A percentile compares a stretch with the other conserved stretches of the same genome.
Evolutionary conservation across 495 filamentous ascomycete genomes (phyloP).

Genomic region (Aeminium ludgeri): DNA sequence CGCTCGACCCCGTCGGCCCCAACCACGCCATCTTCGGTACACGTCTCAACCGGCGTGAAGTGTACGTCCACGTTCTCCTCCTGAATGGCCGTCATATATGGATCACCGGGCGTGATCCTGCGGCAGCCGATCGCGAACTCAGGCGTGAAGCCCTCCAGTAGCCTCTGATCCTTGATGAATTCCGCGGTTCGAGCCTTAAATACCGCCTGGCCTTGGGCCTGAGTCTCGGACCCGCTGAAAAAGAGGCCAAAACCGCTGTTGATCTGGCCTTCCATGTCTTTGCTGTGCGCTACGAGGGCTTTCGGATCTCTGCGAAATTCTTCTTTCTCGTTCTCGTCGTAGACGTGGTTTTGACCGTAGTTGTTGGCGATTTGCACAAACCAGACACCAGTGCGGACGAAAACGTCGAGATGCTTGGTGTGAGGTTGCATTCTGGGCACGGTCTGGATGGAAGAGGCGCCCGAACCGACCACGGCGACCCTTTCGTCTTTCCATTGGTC

Average conservation of each 20-base stretch:
- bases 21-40: constrained; percentile 22
- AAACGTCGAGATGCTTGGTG: constrained; percentile 24
- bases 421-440: constrained; percentile 27
- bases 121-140: constrained; percentile 24
- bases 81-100: constrained; percentile 25
- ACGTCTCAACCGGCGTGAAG: constrained; percentile 19
- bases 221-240: constrained; percentile 21
- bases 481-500: constrained; percentile 36
- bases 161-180: constrained; percentile 26
- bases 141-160: constrained; percentile 26
- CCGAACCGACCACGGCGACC: constrained; percentile 25
- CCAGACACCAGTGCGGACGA: constrained; percentile 25
- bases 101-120: constrained; percentile 23
- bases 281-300: constrained; percentile 22
- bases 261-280: constrained; percentile 25
- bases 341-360: constrained; percentile 20
- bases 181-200: constrained; percentile 25
- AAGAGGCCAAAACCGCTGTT: constrained; percentile 27
- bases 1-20: constrained; percentile 23
- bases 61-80: constrained; percentile 25
- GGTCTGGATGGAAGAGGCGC: constrained; percentile 25
- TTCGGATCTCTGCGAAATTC: constrained; percentile 22
- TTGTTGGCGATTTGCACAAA: constrained; percentile 23
- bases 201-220: constrained; percentile 18
- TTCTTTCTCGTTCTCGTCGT: constrained; percentile 21